A percentile compares a stretch with the other conserved stretches of the same genome.
Conservation (phyloP, 768 basidiomycete genomes). For the Boletellus sp. region DNA sequence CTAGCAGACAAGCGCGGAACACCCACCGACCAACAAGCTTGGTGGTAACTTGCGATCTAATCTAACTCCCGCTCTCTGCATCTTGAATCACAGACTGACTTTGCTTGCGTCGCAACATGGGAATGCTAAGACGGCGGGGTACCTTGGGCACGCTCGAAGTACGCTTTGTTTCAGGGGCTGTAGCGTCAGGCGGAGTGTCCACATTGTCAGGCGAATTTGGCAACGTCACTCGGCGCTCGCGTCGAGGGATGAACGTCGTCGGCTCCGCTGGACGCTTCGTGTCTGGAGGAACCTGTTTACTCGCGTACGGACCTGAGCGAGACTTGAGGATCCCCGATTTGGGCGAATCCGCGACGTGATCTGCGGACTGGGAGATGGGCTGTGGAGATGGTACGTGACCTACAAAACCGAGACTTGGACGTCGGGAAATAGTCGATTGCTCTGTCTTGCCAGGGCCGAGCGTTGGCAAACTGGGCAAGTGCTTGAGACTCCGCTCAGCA, state of each 20-base stretch:
- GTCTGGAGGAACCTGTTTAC: conserved; percentile 6
- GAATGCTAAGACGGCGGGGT: conserved; percentile 29
- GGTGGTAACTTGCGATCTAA: not conserved
- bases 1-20: not conserved
- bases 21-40: not conserved
- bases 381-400: not conserved
- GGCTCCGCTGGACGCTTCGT: not conserved
- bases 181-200: not conserved
- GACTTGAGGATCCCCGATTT: conserved; percentile 16
- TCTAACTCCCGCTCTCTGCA: not conserved
- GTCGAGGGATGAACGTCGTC: not conserved
- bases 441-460: conserved; percentile 9
- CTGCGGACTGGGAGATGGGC: not conserved
- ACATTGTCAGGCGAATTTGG: conserved; percentile 8
- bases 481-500: conserved; percentile 14
- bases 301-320: not conserved
- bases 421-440: conserved; percentile 6
- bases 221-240: conserved; percentile 22
- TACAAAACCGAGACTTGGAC: conserved; percentile 12
- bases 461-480: conserved; percentile 24
- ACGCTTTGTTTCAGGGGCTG: conserved; percentile 6
- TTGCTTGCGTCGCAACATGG: conserved; percentile 28
- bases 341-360: conserved; percentile 7
- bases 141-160: conserved; percentile 22
- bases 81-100: conserved; percentile 8